These are phyloP conservation scores for Rhodosporidiobolus odoratus DNA, from an alignment of 768 basidiomycete genomes.

Conservation along the genomic window DNA sequence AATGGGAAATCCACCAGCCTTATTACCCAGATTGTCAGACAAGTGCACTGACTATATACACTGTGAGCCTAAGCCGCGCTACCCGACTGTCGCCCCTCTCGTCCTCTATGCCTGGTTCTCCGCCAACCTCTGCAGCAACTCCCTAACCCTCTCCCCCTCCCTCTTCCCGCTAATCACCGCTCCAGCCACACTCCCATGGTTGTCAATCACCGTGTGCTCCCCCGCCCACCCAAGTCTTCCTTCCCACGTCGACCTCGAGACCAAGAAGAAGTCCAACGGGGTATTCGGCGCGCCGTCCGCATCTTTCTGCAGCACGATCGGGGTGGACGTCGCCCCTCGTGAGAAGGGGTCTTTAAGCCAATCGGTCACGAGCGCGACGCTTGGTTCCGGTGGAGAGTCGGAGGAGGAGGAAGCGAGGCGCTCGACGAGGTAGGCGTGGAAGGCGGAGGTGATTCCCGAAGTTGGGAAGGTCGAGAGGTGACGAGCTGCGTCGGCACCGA, in stretches of 20 bases:
- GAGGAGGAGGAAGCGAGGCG: slow-evolving; percentile 2
- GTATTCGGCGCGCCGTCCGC: slow-evolving; percentile 35
- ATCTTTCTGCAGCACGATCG: slow-evolving; percentile 40
- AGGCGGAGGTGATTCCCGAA: slow-evolving; percentile 14
- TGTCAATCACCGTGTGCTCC: slow-evolving; percentile 50
- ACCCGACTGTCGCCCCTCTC: neutral
- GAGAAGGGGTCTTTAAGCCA: slow-evolving; percentile 47
- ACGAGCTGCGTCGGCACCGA: slow-evolving; percentile 32
- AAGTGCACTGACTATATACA: too few relatives aligned
- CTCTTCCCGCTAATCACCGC: slow-evolving; percentile 48
- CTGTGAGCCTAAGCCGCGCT: neutral
- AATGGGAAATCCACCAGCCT: too few relatives aligned
- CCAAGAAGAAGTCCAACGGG: slow-evolving; percentile 48
- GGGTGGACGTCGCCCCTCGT: slow-evolving; percentile 48
- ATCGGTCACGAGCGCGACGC: slow-evolving; percentile 41
- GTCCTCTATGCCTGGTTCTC: neutral
- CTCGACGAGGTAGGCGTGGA: slow-evolving; percentile 34
- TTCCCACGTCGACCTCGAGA: slow-evolving; percentile 45
- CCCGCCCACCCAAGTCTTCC: slow-evolving; percentile 49
- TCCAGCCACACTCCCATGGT: slow-evolving; percentile 44
- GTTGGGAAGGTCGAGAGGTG: slow-evolving; percentile 8
- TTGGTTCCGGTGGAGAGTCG: neutral
- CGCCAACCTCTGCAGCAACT: slow-evolving; percentile 38
- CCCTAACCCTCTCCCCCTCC: slow-evolving; percentile 46
- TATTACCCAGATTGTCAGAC: too few relatives aligned